phyloP scores from a whole-genome alignment of 495 filamentous ascomycete genomes.

The Friedmanniomyces simplex region DNA sequence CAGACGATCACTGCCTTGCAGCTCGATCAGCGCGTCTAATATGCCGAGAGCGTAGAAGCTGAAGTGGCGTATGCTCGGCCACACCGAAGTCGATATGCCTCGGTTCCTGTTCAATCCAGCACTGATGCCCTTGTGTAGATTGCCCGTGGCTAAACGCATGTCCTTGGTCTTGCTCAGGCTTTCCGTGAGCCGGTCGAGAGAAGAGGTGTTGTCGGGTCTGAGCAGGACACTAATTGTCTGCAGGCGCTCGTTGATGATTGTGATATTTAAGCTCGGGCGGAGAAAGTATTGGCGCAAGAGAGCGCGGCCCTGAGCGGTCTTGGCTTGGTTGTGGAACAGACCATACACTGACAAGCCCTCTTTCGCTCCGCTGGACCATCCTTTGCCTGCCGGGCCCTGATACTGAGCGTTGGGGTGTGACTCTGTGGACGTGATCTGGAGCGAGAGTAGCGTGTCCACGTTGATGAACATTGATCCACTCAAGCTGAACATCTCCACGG shows the following conservation, averaged over 20 bases:
- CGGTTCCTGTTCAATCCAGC: slow-evolving; percentile 46
- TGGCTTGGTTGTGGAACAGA: slow-evolving; percentile 65
- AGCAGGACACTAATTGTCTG: slow-evolving; percentile 58
- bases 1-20: slow-evolving; percentile 46
- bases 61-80: slow-evolving; percentile 54
- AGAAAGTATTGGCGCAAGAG: slow-evolving; percentile 76
- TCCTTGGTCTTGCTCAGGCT: slow-evolving; percentile 68
- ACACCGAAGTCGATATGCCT: slow-evolving; percentile 55
- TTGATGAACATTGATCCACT: slow-evolving; percentile 77
- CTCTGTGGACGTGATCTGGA: slow-evolving; percentile 81
- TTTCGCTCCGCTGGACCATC: slow-evolving; percentile 59
- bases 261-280: slow-evolving; percentile 59
- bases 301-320: slow-evolving; percentile 69
- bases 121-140: slow-evolving; percentile 67
- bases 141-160: slow-evolving; percentile 56
- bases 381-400: slow-evolving; percentile 50
- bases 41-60: slow-evolving; percentile 59
- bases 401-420: slow-evolving; percentile 76
- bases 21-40: slow-evolving; percentile 50
- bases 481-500: slow-evolving; percentile 68
- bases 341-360: slow-evolving; percentile 87
- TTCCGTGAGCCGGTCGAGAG: slow-evolving; percentile 47
- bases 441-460: slow-evolving; percentile 63
- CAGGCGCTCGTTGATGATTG: slow-evolving; percentile 64
- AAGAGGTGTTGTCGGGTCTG: slow-evolving; percentile 53